Base-by-base conservation (phyloP, 352 stramenopile species). In the Pythium oligandrum region DNA sequence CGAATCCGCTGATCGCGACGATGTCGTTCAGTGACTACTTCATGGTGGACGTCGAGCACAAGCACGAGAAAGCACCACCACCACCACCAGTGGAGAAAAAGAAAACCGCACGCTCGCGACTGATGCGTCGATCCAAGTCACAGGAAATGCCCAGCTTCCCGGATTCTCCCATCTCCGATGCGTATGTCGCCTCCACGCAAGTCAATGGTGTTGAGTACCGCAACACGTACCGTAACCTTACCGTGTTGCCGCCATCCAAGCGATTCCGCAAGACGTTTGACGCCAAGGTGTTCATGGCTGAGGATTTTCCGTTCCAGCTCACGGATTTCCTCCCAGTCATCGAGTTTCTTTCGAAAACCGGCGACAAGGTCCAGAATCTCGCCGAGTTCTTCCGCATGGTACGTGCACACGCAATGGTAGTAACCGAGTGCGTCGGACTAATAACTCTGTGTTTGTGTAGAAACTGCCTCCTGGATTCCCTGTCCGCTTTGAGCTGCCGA, bases 331-430 rank as follows among this genome's bases (percentile, higher is more conserved):
- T 90, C 0, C 79, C 79, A 5, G 74, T 93, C 35, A 86, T 90
- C 46, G 69, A 86, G 59, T 90, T 93, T 37, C 62, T 93, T 31
- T 87, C 82, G 6, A 84, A 75, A 50, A 88, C 79, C 0, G 76
- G 78, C 9, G 82, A 90, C 12, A 78, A 90, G 44, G 71, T 89
- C 48, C 76, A 90, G 52, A 88, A 87, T 42, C 63, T 93, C 31
- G 70, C 85, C n/a, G 79, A 88, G 49, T 93, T 93, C 59, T 93
- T 93, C 48, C 72, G 79, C 12, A 84, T 93, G 83, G 81, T 91
- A 55, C 36, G 72, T 63, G 32, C 5, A 11, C 6, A 52, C 1
- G 8, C 46, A 30, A 12, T 30, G 49, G 26, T 12, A 38, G 7
- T 10, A 51, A 11, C 5, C 37, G 4, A 39, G 11, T 38, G 4